Evolutionary conservation across 192 early-diverging fungal genomes (phyloP).

Genomic region (Glomus cerebriforme): DNA sequence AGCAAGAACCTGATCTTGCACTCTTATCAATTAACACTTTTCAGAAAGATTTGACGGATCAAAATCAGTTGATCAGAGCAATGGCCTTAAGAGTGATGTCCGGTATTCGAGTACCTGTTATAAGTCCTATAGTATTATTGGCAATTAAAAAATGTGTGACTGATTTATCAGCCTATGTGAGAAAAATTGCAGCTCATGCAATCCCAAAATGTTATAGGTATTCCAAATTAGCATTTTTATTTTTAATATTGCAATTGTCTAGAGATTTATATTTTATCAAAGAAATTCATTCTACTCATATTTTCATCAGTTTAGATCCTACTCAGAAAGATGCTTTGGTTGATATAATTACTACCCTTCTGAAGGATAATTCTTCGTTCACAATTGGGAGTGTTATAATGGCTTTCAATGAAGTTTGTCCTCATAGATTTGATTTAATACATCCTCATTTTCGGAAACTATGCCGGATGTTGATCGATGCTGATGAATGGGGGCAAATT

Average conservation of each 20-base stretch:
- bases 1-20: constrained; percentile 95
- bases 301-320: constrained; percentile 69
- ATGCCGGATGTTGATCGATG: constrained; percentile 80
- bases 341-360: constrained; percentile 71
- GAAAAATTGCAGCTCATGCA: constrained; percentile 89
- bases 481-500: constrained; percentile 97
- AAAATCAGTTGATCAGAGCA: constrained; percentile 89
- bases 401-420: constrained; percentile 87
- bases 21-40: constrained; percentile 97
- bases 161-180: constrained; percentile 91
- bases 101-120: constrained; percentile 89
- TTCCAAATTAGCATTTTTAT: not conserved
- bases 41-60: constrained; percentile 92
- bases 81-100: constrained; percentile 97
- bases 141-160: constrained; percentile 84
- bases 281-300: not conserved
- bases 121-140: constrained; percentile 88
- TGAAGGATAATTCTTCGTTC: constrained; percentile 83
- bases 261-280: not conserved
- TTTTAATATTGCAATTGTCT: not conserved
- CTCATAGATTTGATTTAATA: constrained; percentile 80
- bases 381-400: constrained; percentile 86
- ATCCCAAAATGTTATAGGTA: constrained; percentile 86
- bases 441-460: constrained; percentile 89
- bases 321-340: constrained; percentile 73